phyloP scores from a whole-genome alignment of 768 basidiomycete genomes.

The Amanita molliuscula region DNA sequence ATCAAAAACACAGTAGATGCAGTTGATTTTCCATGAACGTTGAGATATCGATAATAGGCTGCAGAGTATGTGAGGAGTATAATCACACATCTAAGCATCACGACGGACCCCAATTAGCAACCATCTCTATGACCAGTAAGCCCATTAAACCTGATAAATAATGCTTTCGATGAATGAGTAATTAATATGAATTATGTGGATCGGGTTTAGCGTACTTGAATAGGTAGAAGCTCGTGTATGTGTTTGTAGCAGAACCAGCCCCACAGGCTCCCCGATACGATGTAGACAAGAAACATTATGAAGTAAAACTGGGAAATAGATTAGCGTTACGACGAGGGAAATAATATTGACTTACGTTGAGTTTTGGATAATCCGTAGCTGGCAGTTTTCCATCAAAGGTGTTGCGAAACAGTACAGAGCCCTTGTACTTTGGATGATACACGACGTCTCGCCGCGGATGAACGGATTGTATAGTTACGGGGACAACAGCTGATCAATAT shows the following conservation, averaged over 20 bases:
- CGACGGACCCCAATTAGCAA: slow-evolving; percentile 74
- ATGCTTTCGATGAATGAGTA: slow-evolving; percentile 44
- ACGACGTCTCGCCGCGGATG: slow-evolving; percentile 34
- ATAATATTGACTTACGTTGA: slow-evolving; percentile 55
- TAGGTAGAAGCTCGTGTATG: slow-evolving; percentile 74
- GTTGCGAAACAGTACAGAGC: slow-evolving; percentile 78
- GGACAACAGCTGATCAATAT: slow-evolving; percentile 58
- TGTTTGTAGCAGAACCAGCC: slow-evolving; percentile 76
- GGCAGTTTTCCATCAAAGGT: slow-evolving; percentile 82
- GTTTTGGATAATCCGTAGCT: slow-evolving; percentile 95
- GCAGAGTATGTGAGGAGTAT: slow-evolving; percentile 7
- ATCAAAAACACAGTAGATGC: slow-evolving; percentile 86
- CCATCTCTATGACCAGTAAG: slow-evolving; percentile 88
- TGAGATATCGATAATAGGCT: slow-evolving; percentile 94
- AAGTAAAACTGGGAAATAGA: slow-evolving; percentile 66
- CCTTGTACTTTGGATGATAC: slow-evolving; percentile 70
- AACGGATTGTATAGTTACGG: slow-evolving; percentile 64
- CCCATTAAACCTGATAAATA: slow-evolving; percentile 86
- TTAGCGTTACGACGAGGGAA: slow-evolving; percentile 2
- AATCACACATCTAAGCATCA: neutral
- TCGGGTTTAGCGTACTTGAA: slow-evolving; percentile 46
- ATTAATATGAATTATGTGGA: neutral
- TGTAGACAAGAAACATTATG: slow-evolving; percentile 72
- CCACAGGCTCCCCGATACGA: slow-evolving; percentile 62
- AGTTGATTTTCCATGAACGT: slow-evolving; percentile 67